Evolutionary conservation across 805 yeast genomes (phyloP).

Genomic region (Wickerhamiella kurtzmanii): DNA sequence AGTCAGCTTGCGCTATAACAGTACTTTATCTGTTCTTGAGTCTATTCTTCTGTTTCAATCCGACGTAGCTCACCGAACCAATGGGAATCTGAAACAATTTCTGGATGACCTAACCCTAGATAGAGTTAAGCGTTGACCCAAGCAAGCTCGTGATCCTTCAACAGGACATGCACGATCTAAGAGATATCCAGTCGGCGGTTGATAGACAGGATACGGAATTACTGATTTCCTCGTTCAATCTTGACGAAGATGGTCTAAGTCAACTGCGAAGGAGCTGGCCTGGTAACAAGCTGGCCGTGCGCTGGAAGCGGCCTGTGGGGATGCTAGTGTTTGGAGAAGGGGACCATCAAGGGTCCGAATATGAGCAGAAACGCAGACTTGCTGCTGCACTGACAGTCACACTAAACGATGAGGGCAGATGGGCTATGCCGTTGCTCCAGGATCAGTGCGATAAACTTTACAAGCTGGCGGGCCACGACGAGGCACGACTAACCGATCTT

Average conservation of each 20-base stretch:
- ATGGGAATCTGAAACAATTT: neutral
- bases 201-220: neutral
- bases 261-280: neutral
- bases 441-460: neutral
- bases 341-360: neutral
- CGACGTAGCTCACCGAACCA: no score
- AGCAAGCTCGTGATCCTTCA: no score
- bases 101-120: neutral
- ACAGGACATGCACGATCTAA: neutral
- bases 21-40: neutral
- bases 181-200: neutral
- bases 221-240: neutral
- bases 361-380: neutral
- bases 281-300: neutral
- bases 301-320: neutral
- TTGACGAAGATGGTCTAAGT: neutral
- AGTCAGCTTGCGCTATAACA: no score
- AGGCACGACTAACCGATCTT: conserved; percentile 4
- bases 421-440: neutral
- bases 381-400: neutral
- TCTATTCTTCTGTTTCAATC: no score
- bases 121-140: no score
- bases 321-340: neutral
- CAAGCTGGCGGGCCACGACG: neutral
- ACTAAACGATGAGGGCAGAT: neutral